These are phyloP conservation scores for Oryza glumipatula DNA, from an alignment of 176 grass and related monocot species.

Conservation along the genomic window DNA sequence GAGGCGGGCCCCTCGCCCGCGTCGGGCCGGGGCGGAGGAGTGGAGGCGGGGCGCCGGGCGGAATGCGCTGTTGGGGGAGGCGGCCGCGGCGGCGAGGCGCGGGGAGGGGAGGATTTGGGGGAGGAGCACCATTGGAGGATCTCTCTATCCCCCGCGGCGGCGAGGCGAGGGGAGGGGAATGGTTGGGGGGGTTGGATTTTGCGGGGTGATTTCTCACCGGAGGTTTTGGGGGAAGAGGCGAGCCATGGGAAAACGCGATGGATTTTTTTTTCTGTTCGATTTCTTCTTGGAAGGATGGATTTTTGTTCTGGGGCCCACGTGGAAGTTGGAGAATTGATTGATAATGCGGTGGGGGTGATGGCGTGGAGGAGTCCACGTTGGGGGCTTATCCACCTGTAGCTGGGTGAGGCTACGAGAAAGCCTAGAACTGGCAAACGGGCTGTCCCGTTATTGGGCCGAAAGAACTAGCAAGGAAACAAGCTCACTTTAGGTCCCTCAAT, in stretches of 20 bases:
- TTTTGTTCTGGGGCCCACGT: constrained; percentile 22
- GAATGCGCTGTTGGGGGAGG: constrained; percentile 45
- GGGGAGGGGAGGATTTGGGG: constrained; percentile 68
- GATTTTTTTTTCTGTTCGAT: background rate
- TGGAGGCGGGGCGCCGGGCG: constrained; percentile 48
- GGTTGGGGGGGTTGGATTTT: constrained; percentile 33
- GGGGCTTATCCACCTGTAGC: constrained; percentile 45
- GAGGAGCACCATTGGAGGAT: constrained; percentile 61
- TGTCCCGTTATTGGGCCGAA: too few species aligned
- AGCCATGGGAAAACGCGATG: background rate
- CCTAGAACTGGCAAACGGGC: background rate
- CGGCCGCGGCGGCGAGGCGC: constrained; percentile 19
- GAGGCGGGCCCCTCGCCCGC: constrained; percentile 20
- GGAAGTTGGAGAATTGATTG: background rate
- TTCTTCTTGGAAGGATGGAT: background rate
- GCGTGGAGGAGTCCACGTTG: constrained; percentile 53
- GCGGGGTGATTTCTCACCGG: constrained; percentile 33
- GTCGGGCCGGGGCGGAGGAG: background rate
- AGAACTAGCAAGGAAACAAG: background rate
- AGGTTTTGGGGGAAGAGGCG: constrained; percentile 17
- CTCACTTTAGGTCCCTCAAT: too few species aligned
- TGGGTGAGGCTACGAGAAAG: background rate
- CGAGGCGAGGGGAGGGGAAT: background rate
- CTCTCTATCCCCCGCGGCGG: constrained; percentile 27
- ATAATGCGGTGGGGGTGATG: constrained; percentile 31